These are phyloP conservation scores for Podila minutissima DNA, from an alignment of 192 early-diverging fungal genomes.

Conservation along the genomic window DNA sequence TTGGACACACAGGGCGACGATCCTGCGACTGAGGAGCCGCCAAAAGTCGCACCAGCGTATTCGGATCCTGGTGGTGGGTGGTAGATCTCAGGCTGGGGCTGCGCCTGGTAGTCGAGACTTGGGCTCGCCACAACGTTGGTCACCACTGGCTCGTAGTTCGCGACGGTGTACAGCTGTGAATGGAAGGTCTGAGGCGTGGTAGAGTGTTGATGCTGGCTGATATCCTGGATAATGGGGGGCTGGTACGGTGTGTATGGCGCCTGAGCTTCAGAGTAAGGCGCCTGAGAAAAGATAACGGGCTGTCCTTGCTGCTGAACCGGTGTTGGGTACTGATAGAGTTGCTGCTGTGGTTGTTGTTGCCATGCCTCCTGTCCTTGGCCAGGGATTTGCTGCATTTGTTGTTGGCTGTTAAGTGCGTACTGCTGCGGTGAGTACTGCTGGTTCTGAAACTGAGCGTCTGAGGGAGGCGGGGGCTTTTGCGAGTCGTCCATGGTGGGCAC, in stretches of 20 bases:
- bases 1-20: conserved; percentile 3
- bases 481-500: neutral
- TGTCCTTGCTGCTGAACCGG: neutral
- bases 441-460: too few relatives aligned
- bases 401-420: too few relatives aligned
- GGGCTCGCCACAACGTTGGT: neutral
- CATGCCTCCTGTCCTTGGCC: too few relatives aligned
- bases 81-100: conserved; percentile 4
- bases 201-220: conserved; percentile 1
- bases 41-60: neutral
- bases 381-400: too few relatives aligned
- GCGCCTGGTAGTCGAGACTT: neutral
- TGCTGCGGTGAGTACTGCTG: too few relatives aligned
- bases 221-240: conserved; percentile 17
- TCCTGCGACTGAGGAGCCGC: neutral
- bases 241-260: conserved; percentile 12
- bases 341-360: neutral
- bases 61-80: neutral
- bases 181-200: neutral
- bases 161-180: conserved; percentile 1
- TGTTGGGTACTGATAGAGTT: neutral
- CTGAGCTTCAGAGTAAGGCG: conserved; percentile 1
- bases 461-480: too few relatives aligned
- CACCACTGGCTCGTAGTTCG: neutral
- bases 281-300: neutral